Percentiles rank a stretch among this genome's conserved stretches.
Conservation (phyloP, 768 basidiomycete species). For the Suillus cothurnatus region DNA sequence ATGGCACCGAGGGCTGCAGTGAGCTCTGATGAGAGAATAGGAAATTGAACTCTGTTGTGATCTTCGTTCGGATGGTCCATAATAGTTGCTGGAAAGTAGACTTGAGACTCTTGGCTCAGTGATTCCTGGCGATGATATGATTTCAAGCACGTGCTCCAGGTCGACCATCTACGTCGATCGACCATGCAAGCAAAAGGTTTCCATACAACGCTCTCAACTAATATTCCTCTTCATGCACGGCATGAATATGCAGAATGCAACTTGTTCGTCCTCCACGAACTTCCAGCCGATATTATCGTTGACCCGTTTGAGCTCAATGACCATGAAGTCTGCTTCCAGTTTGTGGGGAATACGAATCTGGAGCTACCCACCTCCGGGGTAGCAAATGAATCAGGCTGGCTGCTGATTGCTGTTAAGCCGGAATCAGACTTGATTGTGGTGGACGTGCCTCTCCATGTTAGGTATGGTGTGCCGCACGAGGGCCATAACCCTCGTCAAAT, state of each 20-base stretch:
- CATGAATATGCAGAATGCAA: constrained; percentile 23
- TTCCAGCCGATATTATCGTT: constrained; percentile 44
- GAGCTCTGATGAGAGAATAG: constrained; percentile 12
- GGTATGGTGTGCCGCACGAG: constrained; percentile 38
- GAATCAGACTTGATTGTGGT: constrained; percentile 20
- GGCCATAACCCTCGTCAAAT: constrained; percentile 17
- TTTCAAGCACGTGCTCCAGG: background rate
- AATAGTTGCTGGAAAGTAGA: background rate
- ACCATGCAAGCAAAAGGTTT: constrained; percentile 29
- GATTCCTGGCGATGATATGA: background rate
- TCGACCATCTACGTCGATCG: constrained; percentile 9
- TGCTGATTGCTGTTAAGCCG: constrained; percentile 34
- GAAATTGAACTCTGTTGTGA: constrained; percentile 19
- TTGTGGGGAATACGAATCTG: constrained; percentile 42
- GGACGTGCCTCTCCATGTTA: constrained; percentile 46
- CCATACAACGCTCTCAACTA: constrained; percentile 33
- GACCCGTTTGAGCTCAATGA: constrained; percentile 46
- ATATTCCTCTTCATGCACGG: constrained; percentile 14
- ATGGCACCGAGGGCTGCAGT: constrained; percentile 20
- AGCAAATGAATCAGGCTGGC: constrained; percentile 18
- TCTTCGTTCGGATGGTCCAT: constrained; percentile 17
- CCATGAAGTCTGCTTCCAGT: constrained; percentile 33
- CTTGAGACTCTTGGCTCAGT: background rate
- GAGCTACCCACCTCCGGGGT: constrained; percentile 46
- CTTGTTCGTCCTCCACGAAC: constrained; percentile 36